Base-by-base conservation (phyloP, 2,329 filamentous ascomycete species). In the Thielaviopsis euricoi region DNA sequence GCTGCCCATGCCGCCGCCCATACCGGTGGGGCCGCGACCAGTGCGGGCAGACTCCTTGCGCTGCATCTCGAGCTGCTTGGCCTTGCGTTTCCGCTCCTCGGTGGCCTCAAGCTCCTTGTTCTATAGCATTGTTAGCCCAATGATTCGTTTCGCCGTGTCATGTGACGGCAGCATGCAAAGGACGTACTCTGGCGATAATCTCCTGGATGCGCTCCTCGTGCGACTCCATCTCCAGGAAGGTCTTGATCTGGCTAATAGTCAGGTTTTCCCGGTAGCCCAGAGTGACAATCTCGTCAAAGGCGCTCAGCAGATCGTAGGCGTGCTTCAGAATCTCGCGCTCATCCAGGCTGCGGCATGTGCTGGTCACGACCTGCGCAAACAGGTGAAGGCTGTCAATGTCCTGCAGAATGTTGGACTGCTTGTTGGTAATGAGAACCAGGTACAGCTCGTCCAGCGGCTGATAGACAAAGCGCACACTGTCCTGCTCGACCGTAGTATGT, bases 391-490 rank as follows among this genome's bases (percentile, higher is more conserved):
- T 95, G 74, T 97, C 93, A 71, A 98, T 98, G 72, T 98, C 93
- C 74, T 98, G 93, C 55, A 98, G 80, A 65, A 98, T 98, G 74
- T 98, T 98, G 71, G 91, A 97, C 77, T 97, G 93, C 66, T 89
- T 87, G 78, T 98, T 98, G 71, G 94, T 98, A 73, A 98, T 97
- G 67, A 98, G 83, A 64, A 98, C 91, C 82, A 98, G 97, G 80
- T 98, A 98, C 63, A 98, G 84, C 76, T 98, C 94, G 74, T 98
- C 94, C 63, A 98, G 80, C 61, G 93, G 94, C 71, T 98, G 93
- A 77, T 98, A 98, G 60, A 98, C 93, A 70, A 96, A 98, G 75
- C 93, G 91, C 68, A 98, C 93, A 76, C 95, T 97, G 76, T 98
- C 94, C 74, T 97, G 90, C 74, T 98, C 93, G 66, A 97, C 90